Evolutionary conservation across 106 monocot genomes (phyloP), one percentile per base, ranked within the genome.

Genomic region (Platanthera guangdongensis): DNA sequence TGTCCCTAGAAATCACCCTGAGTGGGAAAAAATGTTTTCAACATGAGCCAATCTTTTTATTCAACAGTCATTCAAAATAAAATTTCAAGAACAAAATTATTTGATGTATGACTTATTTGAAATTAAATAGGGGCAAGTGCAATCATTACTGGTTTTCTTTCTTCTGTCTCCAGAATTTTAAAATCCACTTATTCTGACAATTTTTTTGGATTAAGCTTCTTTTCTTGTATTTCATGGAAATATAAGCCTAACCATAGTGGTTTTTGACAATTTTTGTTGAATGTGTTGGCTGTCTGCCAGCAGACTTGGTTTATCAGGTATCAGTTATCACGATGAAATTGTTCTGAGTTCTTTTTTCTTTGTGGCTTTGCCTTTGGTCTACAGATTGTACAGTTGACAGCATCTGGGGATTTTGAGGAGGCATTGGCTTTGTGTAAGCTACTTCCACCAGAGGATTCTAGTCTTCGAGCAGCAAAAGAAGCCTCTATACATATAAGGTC

Each of bases 341-440:
- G 18, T 19, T 50, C 50, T 51, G 72, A 70, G 12, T 7, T 48
- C 47, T 39, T 30, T 72, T 72, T 72, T 71, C 16, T 64, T 6
- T 65, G 28, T 10, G 7, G n/a, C 4, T 67, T 21, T 69, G 13
- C 71, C 28, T 79, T 70, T 69, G 73, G 73, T 39, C 47, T 86
- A 68, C 86, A 99, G 99, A 94, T 99, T 84, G 99, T 99, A 60
- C 99, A 99, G 73, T 81, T 99, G 78, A 94, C 94, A 52, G 99
- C 99, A 87, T 99, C 90, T 60, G 99, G 99, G 51, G 86, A 99
- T 85, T 99, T 99, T 92, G 94, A 92, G 78, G 99, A 92, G 88
- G 99, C 99, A 52, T 87, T 99, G 80, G 83, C 88, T 51, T 83
- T 99, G 76, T 99, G 99, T 81, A 99, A 94, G 74, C 81, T 94